Evolutionary conservation across 306 rosid species (phyloP), one percentile per base, ranked within the genome.

Genomic region (Prunus mume): DNA sequence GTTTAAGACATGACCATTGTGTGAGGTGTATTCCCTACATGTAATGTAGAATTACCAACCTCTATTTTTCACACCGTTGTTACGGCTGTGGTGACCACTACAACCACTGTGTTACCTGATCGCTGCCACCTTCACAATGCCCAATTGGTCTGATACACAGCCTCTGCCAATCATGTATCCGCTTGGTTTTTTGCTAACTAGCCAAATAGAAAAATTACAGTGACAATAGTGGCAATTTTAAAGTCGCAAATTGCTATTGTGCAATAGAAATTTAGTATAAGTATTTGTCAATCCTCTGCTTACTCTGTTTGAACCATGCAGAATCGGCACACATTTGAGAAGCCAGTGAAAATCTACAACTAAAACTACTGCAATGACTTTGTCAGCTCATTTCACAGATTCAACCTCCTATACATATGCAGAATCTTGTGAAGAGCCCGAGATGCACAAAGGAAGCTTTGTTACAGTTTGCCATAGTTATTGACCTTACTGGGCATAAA

Each of bases 271-370:
- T 56, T 56, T 56, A 56, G 12, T n/a, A 13, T 11, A 12, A 60
- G 34, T 25, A 22, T 45, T 69, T 69, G 15, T 43, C 34, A 47
- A 9, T 18, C 18, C 45, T 28, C 19, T 32, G 20, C 45, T 65
- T 2, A 30, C 43, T 4, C 43, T 0, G 57, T 52, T 18, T 51
- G 15, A 78, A 80, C 76, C 82, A 81, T 86, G 90, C 97, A 89
- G 97, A 89, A 86, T 68, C 97, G 90, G 64, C 91, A 85, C 51
- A 69, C 88, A 9, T 87, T 62, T 28, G 97, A 91, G 87, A 91
- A 87, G 85, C 83, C 97, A 19, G 92, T 91, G 72, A 87, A 85
- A 85, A 91, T 89, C 78, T 87, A 83, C 83, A 85, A 89, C 81
- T 91, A 85, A 84, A 74, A 47, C 25, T 17, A 57, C 11, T 64